Base-by-base conservation (phyloP, 352 stramenopile genomes). In the Elongisporangium senticosum region DNA sequence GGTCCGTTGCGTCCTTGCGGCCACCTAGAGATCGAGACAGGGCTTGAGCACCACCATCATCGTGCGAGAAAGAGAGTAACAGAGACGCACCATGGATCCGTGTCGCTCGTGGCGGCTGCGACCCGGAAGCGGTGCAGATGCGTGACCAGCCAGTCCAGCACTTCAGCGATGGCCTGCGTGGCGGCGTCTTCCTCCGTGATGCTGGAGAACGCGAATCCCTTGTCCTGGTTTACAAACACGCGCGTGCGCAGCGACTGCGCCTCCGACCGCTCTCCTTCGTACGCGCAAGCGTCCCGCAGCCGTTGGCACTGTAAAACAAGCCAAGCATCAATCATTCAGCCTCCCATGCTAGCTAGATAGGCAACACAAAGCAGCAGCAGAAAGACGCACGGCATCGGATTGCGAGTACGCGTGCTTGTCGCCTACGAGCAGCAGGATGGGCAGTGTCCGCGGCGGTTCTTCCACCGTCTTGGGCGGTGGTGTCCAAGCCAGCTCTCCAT, bases 181-280 rank as follows among this genome's bases (percentile, higher is more conserved):
- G 83, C 86, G 23, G 86, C 84, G 64, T 96, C 86, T 83, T 96
- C 86, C 73, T 96, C 82, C 50, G 83, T 93, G 79, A 96, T 94
- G 79, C 84, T 79, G 64, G 79, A 90, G 72, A 94, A 94, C 55
- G 83, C 85, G 62, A 96, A 96, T 19, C 83, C 79, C 55, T 77
- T 82, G 55, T 64, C 67, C 64, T 94, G 86, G 63, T 87, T 84
- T n/a, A 78, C 58, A 47, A 93, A 89, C 26, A 81, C 68, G 53
- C 74, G 71, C 57, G 61, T 58, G 26, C 70, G 68, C 26, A 91
- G 65, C 37, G 74, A 81, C 5, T 65, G 64, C 24, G 56, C 55
- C 23, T 56, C 53, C 1, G 59, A 54, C 24, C 58, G 59, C 37
- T 47, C 59, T 13, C 43, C 47, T 26, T 71, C 67, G 2, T 56